Base-by-base conservation (phyloP, 441 rosid genomes). In the Macaranga tanarius region DNA sequence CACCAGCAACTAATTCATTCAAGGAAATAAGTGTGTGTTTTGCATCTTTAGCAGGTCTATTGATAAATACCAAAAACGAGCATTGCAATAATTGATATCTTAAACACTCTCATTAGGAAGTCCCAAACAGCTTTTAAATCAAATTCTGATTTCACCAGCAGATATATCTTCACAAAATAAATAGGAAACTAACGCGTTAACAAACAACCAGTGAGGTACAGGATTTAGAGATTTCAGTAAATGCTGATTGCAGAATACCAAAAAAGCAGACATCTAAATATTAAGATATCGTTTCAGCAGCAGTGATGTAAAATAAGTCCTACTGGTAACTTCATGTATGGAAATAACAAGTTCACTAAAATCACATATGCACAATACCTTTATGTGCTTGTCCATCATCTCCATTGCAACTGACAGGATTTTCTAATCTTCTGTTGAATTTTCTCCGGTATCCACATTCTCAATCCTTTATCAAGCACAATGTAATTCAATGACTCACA, bases 381-480 rank as follows among this genome's bases (percentile, higher is more conserved):
- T 51, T 20, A n/a, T n/a, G n/a, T n/a, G 64, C 1, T 69, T 4
- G 20, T 68, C 72, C 47, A 69, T 82, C 79, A 84, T 73, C 84
- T 82, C 86, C 86, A 80, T 12, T 78, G 74, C 50, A 85, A 55
- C 15, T 66, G 71, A 48, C 80, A 75, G 16, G 70, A 69, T 23
- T 65, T 75, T 69, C 79, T 45, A 65, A 83, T 76, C 66, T 50
- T 67, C 40, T 63, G 75, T 70, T 26, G 79, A 44, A 77, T 25
- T 13, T 66, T 62, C n/a, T 13, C 19, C 1, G 82, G 75, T 34
- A 82, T 77, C 82, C 82, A 79, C 79, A 71, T 75, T 66, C 47
- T 80, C 72, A 83, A 65, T 23, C 79, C 59, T 75, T 72, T 80
- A 59, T 77, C 83, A 58, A 82, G 84, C 73, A 80, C 84, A 28